Evolutionary conservation across 2,329 filamentous ascomycete species (phyloP), one percentile per base, ranked within the genome.

Genomic region (Coniochaeta sp.): DNA sequence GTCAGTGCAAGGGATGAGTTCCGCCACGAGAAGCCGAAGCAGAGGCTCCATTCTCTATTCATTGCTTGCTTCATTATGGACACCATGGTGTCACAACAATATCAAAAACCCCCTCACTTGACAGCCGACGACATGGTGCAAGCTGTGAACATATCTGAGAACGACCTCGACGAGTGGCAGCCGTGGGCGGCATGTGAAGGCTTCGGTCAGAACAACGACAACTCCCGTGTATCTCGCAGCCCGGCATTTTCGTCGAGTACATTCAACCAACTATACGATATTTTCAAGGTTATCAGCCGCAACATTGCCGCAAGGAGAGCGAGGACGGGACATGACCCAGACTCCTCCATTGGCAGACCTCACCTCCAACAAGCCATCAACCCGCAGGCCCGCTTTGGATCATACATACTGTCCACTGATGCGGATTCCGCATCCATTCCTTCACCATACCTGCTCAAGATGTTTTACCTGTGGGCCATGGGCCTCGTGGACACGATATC

Each of bases 141-240:
- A 32, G 62, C 64, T 49, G 53, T 74, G 27, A 65, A 68, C 3
- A 68, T 86, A 2, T 73, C 80, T 24, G 83, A 87, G 63, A 82
- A 87, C 58, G 83, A 83, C 1, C 68, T 85, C 18, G 86, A 89
- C 60, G 85, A 89, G 67, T 89, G 86, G 86, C 82, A 86, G 57
- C 81, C 83, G 1, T 90, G 86, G 86, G 73, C 74, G 16, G 78
- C 82, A 24, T 72, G 73, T 53, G 58, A 63, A 4, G 69, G 65
- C 3, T 71, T 73, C 48, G 68, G 69, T 4, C 53, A 55, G 20
- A 51, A 49, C 20, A 31, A 54, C 32, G 9, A 53, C 4, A 55
- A 56, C 3, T 58, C 62, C 16, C 51, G 54, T 1, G 60, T 59
- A 54, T 60, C 57, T 14, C 58, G 62, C 18, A 65, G 56, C 27